Percentiles rank a stretch among this genome's conserved stretches.
phyloP scores from a whole-genome alignment of 352 stramenopile genomes.

The Phytophthora fragariae region DNA sequence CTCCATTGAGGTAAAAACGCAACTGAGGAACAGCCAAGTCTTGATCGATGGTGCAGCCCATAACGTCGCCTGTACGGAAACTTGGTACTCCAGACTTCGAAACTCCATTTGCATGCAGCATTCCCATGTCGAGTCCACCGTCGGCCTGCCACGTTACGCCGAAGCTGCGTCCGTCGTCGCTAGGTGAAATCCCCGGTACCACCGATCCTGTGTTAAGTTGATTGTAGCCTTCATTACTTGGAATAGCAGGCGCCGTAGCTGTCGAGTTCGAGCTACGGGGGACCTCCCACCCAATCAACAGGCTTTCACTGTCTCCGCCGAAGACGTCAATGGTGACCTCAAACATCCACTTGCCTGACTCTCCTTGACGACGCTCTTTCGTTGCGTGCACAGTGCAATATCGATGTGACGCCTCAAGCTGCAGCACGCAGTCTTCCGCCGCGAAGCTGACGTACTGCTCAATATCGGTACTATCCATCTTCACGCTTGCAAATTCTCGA shows the following conservation, averaged over 20 bases:
- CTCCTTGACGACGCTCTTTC: conserved; percentile 71
- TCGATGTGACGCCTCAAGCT: conserved; percentile 67
- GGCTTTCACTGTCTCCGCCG: conserved; percentile 68
- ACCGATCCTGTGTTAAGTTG: conserved; percentile 23
- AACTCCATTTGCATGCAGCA: conserved; percentile 74
- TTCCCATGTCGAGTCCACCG: conserved; percentile 75
- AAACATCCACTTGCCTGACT: conserved; percentile 86
- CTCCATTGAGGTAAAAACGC: conserved; percentile 81
- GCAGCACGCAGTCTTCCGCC: conserved; percentile 75
- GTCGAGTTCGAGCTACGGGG: conserved; percentile 31
- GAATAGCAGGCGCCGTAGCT: not conserved
- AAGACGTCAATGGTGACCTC: conserved; percentile 70
- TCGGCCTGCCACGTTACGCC: conserved; percentile 83
- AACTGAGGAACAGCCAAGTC: conserved; percentile 68
- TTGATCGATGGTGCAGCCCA: conserved; percentile 83
- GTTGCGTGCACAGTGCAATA: conserved; percentile 81
- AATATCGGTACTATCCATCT: conserved; percentile 68
- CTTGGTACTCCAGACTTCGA: conserved; percentile 71
- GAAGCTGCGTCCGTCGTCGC: conserved; percentile 63
- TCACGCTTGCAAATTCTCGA: conserved; percentile 75
- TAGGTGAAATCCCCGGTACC: conserved; percentile 68
- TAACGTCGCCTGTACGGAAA: conserved; percentile 72
- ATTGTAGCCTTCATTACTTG: conserved; percentile 1
- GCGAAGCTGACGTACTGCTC: conserved; percentile 75
- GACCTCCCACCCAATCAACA: conserved; percentile 84